These are phyloP conservation scores for Pleomassaria siparia DNA, from an alignment of 2,329 filamentous ascomycete species.

Conservation along the genomic window DNA sequence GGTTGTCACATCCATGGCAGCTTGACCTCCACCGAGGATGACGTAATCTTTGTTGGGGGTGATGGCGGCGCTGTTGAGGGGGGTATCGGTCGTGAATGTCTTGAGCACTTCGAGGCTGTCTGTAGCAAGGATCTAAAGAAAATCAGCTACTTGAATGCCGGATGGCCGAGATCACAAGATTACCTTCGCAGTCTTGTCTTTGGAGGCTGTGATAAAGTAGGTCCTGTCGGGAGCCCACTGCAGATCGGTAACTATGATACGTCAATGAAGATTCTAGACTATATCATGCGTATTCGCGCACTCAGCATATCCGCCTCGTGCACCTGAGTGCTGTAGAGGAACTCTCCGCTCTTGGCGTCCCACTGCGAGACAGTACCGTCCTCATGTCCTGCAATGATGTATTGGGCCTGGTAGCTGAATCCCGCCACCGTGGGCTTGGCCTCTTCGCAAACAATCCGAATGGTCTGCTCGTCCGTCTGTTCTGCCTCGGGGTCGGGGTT, in stretches of 20 bases:
- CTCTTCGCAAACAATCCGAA: conserved; percentile 86
- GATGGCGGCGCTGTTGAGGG: conserved; percentile 92
- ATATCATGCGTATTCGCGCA: conserved; percentile 39
- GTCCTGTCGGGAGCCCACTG: conserved; percentile 94
- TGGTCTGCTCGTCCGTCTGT: conserved; percentile 77
- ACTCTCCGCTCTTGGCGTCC: conserved; percentile 88
- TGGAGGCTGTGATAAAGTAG: conserved; percentile 97
- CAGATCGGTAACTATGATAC: conserved; percentile 82
- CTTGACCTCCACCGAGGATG: conserved; percentile 96
- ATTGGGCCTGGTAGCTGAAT: conserved; percentile 92
- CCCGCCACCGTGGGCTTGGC: conserved; percentile 97
- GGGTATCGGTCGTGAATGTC: conserved; percentile 88
- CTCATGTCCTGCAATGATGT: conserved; percentile 97
- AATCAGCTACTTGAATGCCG: not conserved
- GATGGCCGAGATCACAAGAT: conserved; percentile 9
- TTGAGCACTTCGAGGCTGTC: conserved; percentile 90
- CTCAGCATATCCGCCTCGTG: conserved; percentile 87
- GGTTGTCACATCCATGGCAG: conserved; percentile 97
- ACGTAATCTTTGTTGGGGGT: conserved; percentile 97
- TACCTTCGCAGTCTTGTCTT: conserved; percentile 96
- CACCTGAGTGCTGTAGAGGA: conserved; percentile 69
- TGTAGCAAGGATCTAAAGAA: conserved; percentile 70
- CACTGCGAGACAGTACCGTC: conserved; percentile 90
- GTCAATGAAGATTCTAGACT: conserved; percentile 54
- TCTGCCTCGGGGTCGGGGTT: conserved; percentile 77